These are phyloP conservation scores for Melampsora larici-populina DNA, from an alignment of 1,284 basidiomycete species.

Conservation along the genomic window DNA sequence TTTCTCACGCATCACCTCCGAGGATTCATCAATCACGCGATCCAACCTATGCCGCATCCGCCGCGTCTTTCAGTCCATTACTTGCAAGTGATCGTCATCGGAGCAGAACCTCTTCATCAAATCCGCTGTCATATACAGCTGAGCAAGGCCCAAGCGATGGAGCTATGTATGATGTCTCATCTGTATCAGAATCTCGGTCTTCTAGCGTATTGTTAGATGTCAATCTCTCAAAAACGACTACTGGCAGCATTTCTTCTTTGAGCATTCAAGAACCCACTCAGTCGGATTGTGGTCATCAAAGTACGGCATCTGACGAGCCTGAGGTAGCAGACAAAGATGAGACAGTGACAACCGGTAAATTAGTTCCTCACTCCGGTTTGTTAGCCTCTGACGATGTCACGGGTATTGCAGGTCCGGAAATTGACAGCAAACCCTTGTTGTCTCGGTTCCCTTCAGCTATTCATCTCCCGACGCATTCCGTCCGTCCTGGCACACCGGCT, in stretches of 20 bases:
- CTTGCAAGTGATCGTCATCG: no score
- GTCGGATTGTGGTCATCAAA: not conserved
- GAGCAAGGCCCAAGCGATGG: no score
- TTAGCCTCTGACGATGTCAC: not conserved
- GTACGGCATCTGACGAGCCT: not conserved
- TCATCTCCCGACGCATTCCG: not conserved
- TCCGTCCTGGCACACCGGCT: not conserved
- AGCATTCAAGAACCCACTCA: not conserved
- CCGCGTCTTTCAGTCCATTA: constrained; percentile 1
- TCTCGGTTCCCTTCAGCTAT: not conserved
- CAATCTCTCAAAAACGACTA: no score
- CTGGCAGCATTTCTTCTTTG: no score
- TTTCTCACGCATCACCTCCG: constrained; percentile 3
- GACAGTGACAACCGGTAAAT: no score
- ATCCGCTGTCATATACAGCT: no score
- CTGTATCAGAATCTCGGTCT: no score
- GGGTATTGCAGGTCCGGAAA: not conserved
- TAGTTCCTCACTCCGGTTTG: not conserved
- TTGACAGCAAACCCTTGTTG: not conserved
- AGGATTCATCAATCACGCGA: constrained; percentile 2
- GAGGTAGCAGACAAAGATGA: not conserved
- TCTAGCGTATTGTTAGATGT: no score
- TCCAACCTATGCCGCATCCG: not conserved
- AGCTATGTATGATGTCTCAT: no score
- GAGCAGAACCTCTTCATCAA: no score